phyloP scores from a whole-genome alignment of 2,329 filamentous ascomycete species.

The Pseudogymnoascus sp. region DNA sequence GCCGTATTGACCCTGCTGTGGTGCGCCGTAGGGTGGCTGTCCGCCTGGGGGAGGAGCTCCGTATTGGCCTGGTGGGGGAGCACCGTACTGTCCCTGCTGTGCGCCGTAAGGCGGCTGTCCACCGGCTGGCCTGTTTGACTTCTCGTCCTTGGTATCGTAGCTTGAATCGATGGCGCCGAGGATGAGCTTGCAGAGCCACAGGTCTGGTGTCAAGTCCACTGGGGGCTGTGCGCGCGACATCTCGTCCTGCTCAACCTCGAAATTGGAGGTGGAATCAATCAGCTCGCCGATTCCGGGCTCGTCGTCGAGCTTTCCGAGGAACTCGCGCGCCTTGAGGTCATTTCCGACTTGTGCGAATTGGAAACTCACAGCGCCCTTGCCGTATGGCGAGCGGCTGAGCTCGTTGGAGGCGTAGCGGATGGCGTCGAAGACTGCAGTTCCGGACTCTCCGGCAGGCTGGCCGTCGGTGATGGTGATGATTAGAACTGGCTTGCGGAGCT shows the following conservation, averaged over 20 bases:
- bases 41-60: conserved; percentile 20
- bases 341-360: conserved; percentile 64
- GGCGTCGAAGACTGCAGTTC: conserved; percentile 47
- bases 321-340: conserved; percentile 55
- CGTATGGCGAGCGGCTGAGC: conserved; percentile 41
- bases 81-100: conserved; percentile 25
- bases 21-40: conserved; percentile 22
- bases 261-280: conserved; percentile 63
- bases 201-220: conserved; percentile 54
- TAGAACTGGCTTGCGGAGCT: conserved; percentile 54
- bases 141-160: conserved; percentile 59
- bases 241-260: conserved; percentile 58
- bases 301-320: conserved; percentile 55
- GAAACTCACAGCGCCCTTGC: conserved; percentile 52
- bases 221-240: conserved; percentile 55
- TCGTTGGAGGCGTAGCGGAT: conserved; percentile 47
- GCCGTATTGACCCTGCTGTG: conserved; percentile 24
- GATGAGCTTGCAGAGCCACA: conserved; percentile 56
- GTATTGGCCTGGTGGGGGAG: conserved; percentile 28
- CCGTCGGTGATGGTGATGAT: conserved; percentile 60
- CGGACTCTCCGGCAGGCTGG: conserved; percentile 54
- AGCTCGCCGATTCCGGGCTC: conserved; percentile 52
- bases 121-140: conserved; percentile 29
- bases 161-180: conserved; percentile 58
- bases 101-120: conserved; percentile 21